These are phyloP conservation scores for Primulina tabacum DNA, from an alignment of 257 asterid genomes.

Conservation along the genomic window DNA sequence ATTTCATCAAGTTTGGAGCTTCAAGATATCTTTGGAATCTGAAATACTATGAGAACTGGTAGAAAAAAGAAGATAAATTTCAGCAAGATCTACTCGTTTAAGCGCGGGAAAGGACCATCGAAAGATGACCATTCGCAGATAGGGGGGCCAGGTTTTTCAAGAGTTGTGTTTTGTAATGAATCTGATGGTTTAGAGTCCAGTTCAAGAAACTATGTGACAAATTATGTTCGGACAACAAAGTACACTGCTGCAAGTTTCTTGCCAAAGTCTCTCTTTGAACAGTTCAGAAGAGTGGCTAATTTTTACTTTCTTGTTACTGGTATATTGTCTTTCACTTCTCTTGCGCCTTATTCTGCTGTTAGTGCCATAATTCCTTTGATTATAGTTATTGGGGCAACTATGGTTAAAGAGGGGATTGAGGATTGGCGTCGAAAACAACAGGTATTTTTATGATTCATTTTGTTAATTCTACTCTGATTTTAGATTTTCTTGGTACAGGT, in stretches of 20 bases:
- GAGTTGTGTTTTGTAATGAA: slow-evolving; percentile 78
- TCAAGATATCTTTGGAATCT: neutral
- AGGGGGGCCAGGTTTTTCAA: slow-evolving; percentile 88
- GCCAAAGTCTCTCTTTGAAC: slow-evolving; percentile 88
- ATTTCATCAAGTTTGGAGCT: neutral
- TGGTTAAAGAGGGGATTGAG: slow-evolving; percentile 82
- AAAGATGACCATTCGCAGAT: slow-evolving; percentile 65
- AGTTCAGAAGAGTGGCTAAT: slow-evolving; percentile 92
- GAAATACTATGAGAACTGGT: slow-evolving; percentile 36
- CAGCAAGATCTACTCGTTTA: slow-evolving; percentile 78
- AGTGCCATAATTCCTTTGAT: slow-evolving; percentile 69
- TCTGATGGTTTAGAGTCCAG: slow-evolving; percentile 46
- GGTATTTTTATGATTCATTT: slow-evolving; percentile 38
- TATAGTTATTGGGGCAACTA: slow-evolving; percentile 68
- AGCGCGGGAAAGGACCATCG: slow-evolving; percentile 46
- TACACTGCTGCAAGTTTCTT: slow-evolving; percentile 77
- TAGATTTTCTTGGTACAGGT: neutral
- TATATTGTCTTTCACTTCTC: slow-evolving; percentile 60
- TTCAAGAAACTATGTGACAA: slow-evolving; percentile 43
- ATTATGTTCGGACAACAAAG: slow-evolving; percentile 77
- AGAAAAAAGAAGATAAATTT: slow-evolving; percentile 55
- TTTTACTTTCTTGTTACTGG: slow-evolving; percentile 79
- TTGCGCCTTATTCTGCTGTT: slow-evolving; percentile 71
- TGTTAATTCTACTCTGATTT: neutral
- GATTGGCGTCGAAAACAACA: slow-evolving; percentile 73